phyloP scores from a whole-genome alignment of 2,329 filamentous ascomycete species.

The Colletotrichum aenigma region DNA sequence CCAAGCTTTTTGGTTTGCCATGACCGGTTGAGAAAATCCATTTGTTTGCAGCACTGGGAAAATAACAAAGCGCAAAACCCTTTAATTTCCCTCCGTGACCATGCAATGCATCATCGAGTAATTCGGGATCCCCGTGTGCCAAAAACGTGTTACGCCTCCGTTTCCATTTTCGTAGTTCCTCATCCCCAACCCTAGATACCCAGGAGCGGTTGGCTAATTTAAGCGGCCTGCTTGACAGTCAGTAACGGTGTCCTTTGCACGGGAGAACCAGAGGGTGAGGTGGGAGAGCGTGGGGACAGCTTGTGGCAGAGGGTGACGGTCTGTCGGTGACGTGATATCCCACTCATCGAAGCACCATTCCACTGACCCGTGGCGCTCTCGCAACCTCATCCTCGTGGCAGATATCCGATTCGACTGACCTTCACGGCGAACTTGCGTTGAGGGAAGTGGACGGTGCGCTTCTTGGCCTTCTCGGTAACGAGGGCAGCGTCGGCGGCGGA shows the following conservation, averaged over 20 bases:
- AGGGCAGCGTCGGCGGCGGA: constrained; percentile 87
- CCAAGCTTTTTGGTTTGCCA: constrained; percentile 17
- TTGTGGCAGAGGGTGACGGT: neutral
- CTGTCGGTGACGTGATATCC: neutral
- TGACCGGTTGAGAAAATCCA: constrained; percentile 21
- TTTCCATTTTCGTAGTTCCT: constrained; percentile 20
- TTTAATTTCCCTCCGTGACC: constrained; percentile 22
- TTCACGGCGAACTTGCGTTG: constrained; percentile 99
- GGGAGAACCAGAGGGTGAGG: neutral
- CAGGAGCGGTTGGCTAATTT: constrained; percentile 15
- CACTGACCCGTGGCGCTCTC: neutral
- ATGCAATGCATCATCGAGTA: constrained; percentile 23
- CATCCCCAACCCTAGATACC: constrained; percentile 21
- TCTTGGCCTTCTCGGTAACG: constrained; percentile 93
- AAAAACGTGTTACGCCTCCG: constrained; percentile 23
- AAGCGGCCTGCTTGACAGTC: constrained; percentile 7
- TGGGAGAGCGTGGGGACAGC: neutral
- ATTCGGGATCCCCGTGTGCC: constrained; percentile 21
- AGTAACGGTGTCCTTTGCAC: neutral
- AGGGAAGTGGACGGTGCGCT: constrained; percentile 95
- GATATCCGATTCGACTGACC: constrained; percentile 56
- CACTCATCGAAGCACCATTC: neutral
- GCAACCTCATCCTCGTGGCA: neutral
- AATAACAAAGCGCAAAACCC: constrained; percentile 21
- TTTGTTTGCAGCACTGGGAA: constrained; percentile 20